Evolutionary conservation across 2,329 filamentous ascomycete genomes (phyloP), one percentile per base, ranked within the genome.

Genomic region (Aspergillus amoenus): DNA sequence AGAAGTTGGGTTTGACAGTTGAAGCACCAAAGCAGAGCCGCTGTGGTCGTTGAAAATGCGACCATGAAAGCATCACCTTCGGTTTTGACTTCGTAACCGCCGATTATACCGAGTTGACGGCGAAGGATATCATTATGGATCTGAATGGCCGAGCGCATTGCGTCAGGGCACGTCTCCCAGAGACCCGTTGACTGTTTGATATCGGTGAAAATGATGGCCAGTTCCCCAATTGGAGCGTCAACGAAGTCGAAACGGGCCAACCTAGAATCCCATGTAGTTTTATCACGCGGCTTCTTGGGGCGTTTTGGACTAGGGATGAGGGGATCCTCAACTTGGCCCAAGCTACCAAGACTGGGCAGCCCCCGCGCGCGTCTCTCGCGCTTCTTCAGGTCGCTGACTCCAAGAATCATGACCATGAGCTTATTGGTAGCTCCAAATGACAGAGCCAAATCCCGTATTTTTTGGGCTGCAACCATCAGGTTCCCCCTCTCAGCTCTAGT

Each of bases 61-160:
- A 99, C 94, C 93, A 99, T 97, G 70, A 99, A 99, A 8, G 94
- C 94, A 76, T 99, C 94, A 65, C 94, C 94, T 90, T 99, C 94
- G 17, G 94, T 99, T 82, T 99, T 99, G 74, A 99, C 94, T 77
- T 99, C 94, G 70, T 97, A 99, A 1, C 94, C 94, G 69, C 94
- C 94, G 66, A 97, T 95, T 61, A 93, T 88, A 50, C 94, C 88
- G 65, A 99, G 80, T 71, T 97, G 93, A 55, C 94, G 85, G 64
- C 94, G 89, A 88, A 99, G 96, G 45, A 97, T 86, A 68, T 96
- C 92, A 73, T 99, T 99, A 81, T 99, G 94, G 65, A 96, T 88
- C 75, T 93, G 95, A 76, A 99, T 99, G 17, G 93, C 93, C 13
- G 93, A 93, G 67, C 93, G 86, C 94, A 99, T 99, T 18, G 94